These are phyloP conservation scores for Phytophthora idaei DNA, from an alignment of 352 stramenopile species.

Conservation along the genomic window DNA sequence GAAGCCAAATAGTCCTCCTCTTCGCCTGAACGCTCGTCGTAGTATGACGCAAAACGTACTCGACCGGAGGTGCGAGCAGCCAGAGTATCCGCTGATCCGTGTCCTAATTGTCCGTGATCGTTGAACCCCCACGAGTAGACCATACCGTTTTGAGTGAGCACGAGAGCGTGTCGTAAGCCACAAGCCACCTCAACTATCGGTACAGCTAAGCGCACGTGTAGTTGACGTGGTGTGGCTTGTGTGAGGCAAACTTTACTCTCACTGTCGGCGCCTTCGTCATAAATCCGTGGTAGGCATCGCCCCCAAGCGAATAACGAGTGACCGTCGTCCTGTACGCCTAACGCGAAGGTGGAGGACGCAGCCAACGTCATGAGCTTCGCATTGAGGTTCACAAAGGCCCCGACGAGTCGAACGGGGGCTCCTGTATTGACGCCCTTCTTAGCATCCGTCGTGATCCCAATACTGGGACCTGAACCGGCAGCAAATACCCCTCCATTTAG, in stretches of 20 bases:
- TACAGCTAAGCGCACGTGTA: conserved; percentile 40
- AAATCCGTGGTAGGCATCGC: conserved; percentile 51
- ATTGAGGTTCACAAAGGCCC: conserved; percentile 51
- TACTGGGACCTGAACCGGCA: conserved; percentile 51
- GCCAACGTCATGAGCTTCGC: conserved; percentile 39
- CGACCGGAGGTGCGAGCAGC: conserved; percentile 44
- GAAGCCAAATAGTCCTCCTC: conserved; percentile 49
- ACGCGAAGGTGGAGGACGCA: conserved; percentile 52
- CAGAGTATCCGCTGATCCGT: conserved; percentile 56
- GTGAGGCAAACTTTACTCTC: conserved; percentile 22
- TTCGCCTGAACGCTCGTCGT: conserved; percentile 54
- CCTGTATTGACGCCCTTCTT: conserved; percentile 7
- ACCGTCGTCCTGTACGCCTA: conserved; percentile 48
- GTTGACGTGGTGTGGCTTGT: conserved; percentile 26
- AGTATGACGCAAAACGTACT: conserved; percentile 48
- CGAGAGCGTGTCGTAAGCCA: conserved; percentile 61
- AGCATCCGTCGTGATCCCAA: conserved; percentile 20
- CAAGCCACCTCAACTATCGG: conserved; percentile 39
- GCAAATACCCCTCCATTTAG: conserved; percentile 65
- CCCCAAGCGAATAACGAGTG: conserved; percentile 64
- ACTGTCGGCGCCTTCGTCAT: conserved; percentile 12
- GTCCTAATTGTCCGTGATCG: conserved; percentile 76
- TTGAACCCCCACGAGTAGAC: conserved; percentile 82
- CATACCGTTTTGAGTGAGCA: conserved; percentile 57
- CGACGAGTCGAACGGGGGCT: conserved; percentile 48